Evolutionary conservation across 768 basidiomycete genomes (phyloP), one percentile per base, ranked within the genome.

Genomic region (Ramaria sp.): DNA sequence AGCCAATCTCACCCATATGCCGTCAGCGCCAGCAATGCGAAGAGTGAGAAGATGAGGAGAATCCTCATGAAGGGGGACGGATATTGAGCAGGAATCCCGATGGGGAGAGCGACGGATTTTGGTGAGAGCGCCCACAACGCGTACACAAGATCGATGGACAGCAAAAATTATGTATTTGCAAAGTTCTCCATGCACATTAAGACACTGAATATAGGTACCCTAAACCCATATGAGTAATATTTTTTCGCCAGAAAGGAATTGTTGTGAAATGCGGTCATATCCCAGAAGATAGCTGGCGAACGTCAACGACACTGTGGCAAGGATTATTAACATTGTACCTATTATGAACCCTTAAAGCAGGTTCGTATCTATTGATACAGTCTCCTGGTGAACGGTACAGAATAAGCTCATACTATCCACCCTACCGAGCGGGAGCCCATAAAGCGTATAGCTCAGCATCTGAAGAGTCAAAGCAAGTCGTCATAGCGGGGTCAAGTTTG

Each of bases 381-480:
- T 8, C 8, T 34, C 32, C 32, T 34, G 32, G 32, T 34, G 32
- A 13, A 34, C 9, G 32, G 13, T 34, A 13, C 32, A 34, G 32
- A 8, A 34, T 10, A 5, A 5, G 30, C 10, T 32, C 30, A 32
- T 13, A 9, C 32, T 13, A 34, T 32, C 32, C 8, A 9, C 32
- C 10, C 57, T 56, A 67, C 43, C 56, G 51, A 58, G 68, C 74
- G 3, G 84, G 82, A 27, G 73, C 83, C 88, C 88, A 90, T 9
- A 89, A 71, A 43, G 81, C 78, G 61, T 89, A 88, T 20, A 91
- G 71, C 60, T 88, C 83, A 68, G 74, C 81, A 67, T 91, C 88
- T 22, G 75, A 42, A 13, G 79, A 75, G 65, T 90, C 86, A 61
- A 91, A 91, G 58, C 78, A 84, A 32, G 85, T 85, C 53, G 80